A percentile compares a stretch with the other conserved stretches of the same genome.
Evolutionary conservation across 768 basidiomycete species (phyloP).

Genomic region (Hygrophoropsis aurantiaca): DNA sequence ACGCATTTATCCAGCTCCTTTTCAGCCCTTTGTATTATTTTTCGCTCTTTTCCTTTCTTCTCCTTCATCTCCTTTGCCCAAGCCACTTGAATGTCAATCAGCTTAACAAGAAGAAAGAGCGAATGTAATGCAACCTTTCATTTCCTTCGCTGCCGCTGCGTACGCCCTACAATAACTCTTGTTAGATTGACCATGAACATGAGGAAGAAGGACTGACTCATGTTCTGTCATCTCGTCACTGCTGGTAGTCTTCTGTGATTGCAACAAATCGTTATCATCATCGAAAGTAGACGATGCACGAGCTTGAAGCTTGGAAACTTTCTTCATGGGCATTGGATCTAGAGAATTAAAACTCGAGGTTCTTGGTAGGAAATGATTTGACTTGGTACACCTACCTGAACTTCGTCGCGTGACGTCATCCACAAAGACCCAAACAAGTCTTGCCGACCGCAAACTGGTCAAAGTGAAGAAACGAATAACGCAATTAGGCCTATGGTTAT

Average conservation of each 20-base stretch:
- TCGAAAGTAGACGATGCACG: slow-evolving; percentile 8
- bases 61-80: slow-evolving; percentile 36
- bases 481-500: no score
- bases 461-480: no score
- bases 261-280: slow-evolving; percentile 13
- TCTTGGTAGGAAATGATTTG: no score
- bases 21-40: slow-evolving; percentile 18
- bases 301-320: background rate
- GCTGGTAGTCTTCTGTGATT: slow-evolving; percentile 20
- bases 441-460: no score
- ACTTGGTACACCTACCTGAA: no score
- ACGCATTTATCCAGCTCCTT: slow-evolving; percentile 28
- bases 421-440: no score
- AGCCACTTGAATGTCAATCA: slow-evolving; percentile 19
- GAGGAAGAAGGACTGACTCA: slow-evolving; percentile 17
- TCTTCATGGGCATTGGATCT: slow-evolving; percentile 1
- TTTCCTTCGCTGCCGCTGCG: slow-evolving; percentile 29
- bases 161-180: slow-evolving; percentile 16
- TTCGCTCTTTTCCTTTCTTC: slow-evolving; percentile 21
- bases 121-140: slow-evolving; percentile 21
- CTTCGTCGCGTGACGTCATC: no score
- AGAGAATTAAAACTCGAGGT: no score
- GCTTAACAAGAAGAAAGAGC: background rate
- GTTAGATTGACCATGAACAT: background rate
- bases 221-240: slow-evolving; percentile 25